Base-by-base conservation (phyloP, 2,329 filamentous ascomycete genomes). In the Phialophora expanda region DNA sequence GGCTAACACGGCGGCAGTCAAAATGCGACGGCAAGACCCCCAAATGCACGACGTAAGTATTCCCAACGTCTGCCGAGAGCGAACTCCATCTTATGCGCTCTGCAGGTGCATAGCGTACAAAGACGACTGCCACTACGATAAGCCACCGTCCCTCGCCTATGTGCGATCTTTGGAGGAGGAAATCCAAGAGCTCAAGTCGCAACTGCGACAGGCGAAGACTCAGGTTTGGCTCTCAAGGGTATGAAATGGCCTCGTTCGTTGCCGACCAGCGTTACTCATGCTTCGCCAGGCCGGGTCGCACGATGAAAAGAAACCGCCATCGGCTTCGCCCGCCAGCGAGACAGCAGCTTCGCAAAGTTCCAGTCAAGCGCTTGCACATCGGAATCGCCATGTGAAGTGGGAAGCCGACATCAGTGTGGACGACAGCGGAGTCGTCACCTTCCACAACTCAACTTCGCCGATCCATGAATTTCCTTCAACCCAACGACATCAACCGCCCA, bases 21-120 rank as follows among this genome's bases (percentile, higher is more conserved):
- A 72, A 72, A 63, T 72, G 70, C 66, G 70, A 72, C 41, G 70
- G 70, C n/a, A 70, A 67, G 46, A 65, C 69, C 41, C 70, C 70
- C 41, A 69, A 69, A 62, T 72, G 70, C 57, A 71, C 70, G 17
- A 71, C 70, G 70, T 71, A 56, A 62, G 68, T 56, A 22, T 22
- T 56, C 17, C 30, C 26, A 4, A 22, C 11, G 30, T 22, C n/a
- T 2, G 1, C 20, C 1, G 17, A 3, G 7, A n/a, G 56, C 22
- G 20, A 14, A 38, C 30, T 44, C 4, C 22, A 17, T 20, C 58
- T 61, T 9, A 61, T 28, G 34, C 44, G 8, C 11, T 6, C 8
- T 41, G 22, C 30, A 72, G 69, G 32, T 72, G 70, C 56, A 71
- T 72, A 38, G 70, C 70, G n/a, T 72, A 72, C 61, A 72, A 72